These are phyloP conservation scores for Coemansia guatemalensis DNA, from an alignment of 192 early-diverging fungal genomes.

Conservation along the genomic window DNA sequence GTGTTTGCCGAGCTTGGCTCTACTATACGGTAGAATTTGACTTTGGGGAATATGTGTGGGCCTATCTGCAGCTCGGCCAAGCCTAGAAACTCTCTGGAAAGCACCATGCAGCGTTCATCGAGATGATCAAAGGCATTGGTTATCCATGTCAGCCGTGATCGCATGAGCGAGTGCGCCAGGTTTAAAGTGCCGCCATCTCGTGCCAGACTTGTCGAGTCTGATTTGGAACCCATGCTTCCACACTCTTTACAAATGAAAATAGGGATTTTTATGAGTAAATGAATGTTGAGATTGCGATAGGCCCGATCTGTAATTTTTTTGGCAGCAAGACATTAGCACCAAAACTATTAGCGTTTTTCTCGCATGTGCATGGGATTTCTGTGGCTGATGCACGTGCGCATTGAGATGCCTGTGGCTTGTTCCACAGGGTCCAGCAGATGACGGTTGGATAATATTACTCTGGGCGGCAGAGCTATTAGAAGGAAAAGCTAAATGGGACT, in stretches of 20 bases:
- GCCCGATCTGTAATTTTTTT: too few relatives aligned
- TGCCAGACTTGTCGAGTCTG: constrained; percentile 11
- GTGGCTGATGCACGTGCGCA: too few relatives aligned
- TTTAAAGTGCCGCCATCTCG: constrained; percentile 19
- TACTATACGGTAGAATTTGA: constrained; percentile 41
- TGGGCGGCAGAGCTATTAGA: too few relatives aligned
- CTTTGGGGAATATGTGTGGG: constrained; percentile 56
- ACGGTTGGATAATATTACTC: too few relatives aligned
- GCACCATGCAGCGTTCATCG: not conserved
- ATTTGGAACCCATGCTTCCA: constrained; percentile 11
- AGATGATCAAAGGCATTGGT: constrained; percentile 27
- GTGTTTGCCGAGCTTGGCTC: not conserved
- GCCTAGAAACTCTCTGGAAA: constrained; percentile 20
- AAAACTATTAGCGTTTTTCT: too few relatives aligned
- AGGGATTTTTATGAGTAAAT: too few relatives aligned
- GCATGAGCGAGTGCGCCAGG: constrained; percentile 44
- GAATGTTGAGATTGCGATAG: too few relatives aligned
- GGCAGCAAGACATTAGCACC: too few relatives aligned
- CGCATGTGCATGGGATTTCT: too few relatives aligned
- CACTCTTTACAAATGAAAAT: not conserved
- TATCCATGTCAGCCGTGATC: constrained; percentile 41
- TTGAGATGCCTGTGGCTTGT: too few relatives aligned
- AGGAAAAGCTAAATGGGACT: too few relatives aligned
- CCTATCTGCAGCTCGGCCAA: constrained; percentile 55
- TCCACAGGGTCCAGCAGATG: too few relatives aligned